Conservation (phyloP, 2,329 filamentous ascomycete genomes). For the Trichophaea hybrida region DNA sequence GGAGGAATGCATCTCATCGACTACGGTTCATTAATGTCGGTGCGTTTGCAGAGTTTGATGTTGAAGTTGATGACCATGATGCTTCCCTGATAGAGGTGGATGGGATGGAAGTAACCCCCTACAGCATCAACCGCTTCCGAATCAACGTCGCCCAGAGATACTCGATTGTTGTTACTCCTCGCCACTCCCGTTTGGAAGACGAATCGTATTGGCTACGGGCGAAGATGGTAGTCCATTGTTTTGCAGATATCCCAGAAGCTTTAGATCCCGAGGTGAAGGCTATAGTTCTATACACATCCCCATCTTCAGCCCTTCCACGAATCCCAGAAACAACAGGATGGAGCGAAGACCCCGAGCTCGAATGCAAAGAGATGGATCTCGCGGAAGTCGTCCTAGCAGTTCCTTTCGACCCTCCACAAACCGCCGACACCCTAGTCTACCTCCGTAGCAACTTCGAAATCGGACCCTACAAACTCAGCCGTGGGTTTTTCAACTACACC, state of each 20-base stretch:
- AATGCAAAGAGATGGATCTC: conserved; percentile 40
- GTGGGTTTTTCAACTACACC: conserved; percentile 45
- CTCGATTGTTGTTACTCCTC: conserved; percentile 47
- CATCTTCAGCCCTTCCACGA: neutral
- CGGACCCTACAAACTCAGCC: conserved; percentile 42
- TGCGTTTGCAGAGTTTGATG: conserved; percentile 56
- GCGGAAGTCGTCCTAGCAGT: conserved; percentile 36
- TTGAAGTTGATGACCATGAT: conserved; percentile 45
- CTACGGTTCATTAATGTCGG: conserved; percentile 56
- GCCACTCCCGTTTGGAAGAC: conserved; percentile 26
- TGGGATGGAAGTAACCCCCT: conserved; percentile 49
- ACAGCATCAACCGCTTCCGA: conserved; percentile 45
- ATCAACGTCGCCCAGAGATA: conserved; percentile 58
- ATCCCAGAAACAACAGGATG: conserved; percentile 37
- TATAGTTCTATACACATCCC: conserved; percentile 20
- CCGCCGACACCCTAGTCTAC: conserved; percentile 38
- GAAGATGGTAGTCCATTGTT: conserved; percentile 46
- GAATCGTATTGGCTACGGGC: conserved; percentile 49
- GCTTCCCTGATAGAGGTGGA: conserved; percentile 56
- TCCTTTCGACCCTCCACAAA: conserved; percentile 34
- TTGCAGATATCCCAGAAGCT: conserved; percentile 35
- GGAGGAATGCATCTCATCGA: conserved; percentile 46
- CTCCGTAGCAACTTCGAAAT: conserved; percentile 47
- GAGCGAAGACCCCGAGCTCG: conserved; percentile 35
- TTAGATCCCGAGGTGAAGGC: conserved; percentile 22